A percentile compares a stretch with the other conserved stretches of the same genome.
phyloP scores from a whole-genome alignment of 164 flowering plant genomes.

The Chimonanthus praecox region DNA sequence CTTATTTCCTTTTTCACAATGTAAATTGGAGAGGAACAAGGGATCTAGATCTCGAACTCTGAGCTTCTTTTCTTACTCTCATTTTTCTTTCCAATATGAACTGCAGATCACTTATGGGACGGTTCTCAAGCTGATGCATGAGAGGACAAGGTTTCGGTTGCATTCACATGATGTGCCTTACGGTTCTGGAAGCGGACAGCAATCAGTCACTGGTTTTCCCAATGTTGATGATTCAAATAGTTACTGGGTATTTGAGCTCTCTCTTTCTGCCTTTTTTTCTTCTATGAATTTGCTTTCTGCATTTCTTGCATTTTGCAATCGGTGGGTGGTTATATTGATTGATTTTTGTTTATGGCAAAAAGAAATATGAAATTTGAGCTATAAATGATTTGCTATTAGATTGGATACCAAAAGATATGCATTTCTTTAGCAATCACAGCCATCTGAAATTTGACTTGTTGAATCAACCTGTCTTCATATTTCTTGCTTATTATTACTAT shows the following conservation, averaged over 20 bases:
- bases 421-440: not conserved
- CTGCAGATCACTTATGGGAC: slow-evolving; percentile 81
- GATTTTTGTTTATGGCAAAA: not conserved
- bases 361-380: no score
- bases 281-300: not conserved
- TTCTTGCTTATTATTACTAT: no score
- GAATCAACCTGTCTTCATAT: no score
- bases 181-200: slow-evolving; percentile 99
- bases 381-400: not conserved
- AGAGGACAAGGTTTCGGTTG: slow-evolving; percentile 73
- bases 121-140: slow-evolving; percentile 86
- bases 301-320: not conserved
- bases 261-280: slow-evolving; percentile 2
- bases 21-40: not conserved
- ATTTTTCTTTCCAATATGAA: not conserved
- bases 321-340: not conserved
- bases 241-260: slow-evolving; percentile 64
- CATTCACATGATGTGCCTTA: slow-evolving; percentile 99
- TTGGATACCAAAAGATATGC: not conserved
- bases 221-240: slow-evolving; percentile 92
- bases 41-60: not conserved
- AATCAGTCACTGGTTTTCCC: slow-evolving; percentile 92
- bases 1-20: not conserved
- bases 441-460: not conserved
- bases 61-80: not conserved